Conservation (phyloP, 257 asterid species). For the Solanum bulbocastanum region DNA sequence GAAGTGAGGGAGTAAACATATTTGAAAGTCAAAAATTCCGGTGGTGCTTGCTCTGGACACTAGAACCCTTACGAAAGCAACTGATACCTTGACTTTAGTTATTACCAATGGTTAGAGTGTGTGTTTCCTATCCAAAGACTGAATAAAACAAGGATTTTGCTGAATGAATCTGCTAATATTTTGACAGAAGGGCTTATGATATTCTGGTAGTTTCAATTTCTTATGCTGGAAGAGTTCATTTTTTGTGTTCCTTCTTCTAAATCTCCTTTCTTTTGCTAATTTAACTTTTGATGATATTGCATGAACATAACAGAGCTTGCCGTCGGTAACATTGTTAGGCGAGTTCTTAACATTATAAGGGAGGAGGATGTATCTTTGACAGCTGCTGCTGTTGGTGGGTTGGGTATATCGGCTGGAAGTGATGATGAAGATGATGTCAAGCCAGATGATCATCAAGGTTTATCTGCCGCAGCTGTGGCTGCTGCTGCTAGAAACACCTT, state of each 20-base stretch:
- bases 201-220: background rate
- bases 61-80: background rate
- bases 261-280: background rate
- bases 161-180: background rate
- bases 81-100: background rate
- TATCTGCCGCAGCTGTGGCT: constrained; percentile 85
- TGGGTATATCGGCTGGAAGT: constrained; percentile 61
- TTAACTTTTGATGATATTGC: constrained; percentile 15
- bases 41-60: background rate
- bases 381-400: constrained; percentile 78
- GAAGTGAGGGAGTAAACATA: background rate
- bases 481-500: constrained; percentile 91
- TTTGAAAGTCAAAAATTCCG: background rate
- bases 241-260: background rate
- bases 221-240: background rate
- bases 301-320: constrained; percentile 70
- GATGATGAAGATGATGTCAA: constrained; percentile 63
- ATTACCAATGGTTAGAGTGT: background rate
- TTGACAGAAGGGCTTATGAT: background rate
- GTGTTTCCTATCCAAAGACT: background rate
- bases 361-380: constrained; percentile 92
- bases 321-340: constrained; percentile 87
- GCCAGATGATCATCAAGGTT: constrained; percentile 57
- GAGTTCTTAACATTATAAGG: constrained; percentile 92
- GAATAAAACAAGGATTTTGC: background rate